Base-by-base conservation (phyloP, 306 rosid genomes). In the Vicia faba region DNA sequence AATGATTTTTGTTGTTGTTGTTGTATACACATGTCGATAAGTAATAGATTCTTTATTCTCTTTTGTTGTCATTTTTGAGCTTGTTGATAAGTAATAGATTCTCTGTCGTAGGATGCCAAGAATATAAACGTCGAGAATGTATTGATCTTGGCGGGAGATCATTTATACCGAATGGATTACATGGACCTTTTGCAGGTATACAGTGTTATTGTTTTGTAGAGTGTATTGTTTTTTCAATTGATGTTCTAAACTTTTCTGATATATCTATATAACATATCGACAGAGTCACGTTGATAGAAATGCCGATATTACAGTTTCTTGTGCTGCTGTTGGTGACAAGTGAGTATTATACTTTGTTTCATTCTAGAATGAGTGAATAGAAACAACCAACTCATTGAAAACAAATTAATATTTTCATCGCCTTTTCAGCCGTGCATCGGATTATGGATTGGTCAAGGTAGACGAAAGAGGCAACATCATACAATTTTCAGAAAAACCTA, bases 111-210 rank as follows among this genome's bases (percentile, higher is more conserved):
- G 98, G 98, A 92, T 70, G 96, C 86, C 68, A 89, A 83, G 84
- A 83, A 86, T 75, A 81, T 74, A 43, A 73, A 86, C 28, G 70
- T 89, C 20, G 98, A 92, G 61, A 83, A 92, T 73, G 73, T 92
- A 58, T 41, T 92, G 80, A 92, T 92, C 73, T 81, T 92, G 81
- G 86, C 89, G 0, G 98, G 98, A 36, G 98, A 92, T 87, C 98
- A 92, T 80, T 83, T 92, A 11, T 92, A 92, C 74, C 85, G 98
- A 73, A 92, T 92, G 98, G 93, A 89, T 84, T 92, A 92, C 75
- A 85, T 83, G 91, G 88, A 92, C 77, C 88, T 92, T 45, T 70
- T 92, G 68, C 96, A 89, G 91, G 98, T 89, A 75, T 75, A 7
- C 19, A 4, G 19, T 57, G 51, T 18, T 54, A 69, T 11, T 67